These are phyloP conservation scores for Trichoderma harzianum DNA, from an alignment of 2,329 filamentous ascomycete species.

Conservation along the genomic window DNA sequence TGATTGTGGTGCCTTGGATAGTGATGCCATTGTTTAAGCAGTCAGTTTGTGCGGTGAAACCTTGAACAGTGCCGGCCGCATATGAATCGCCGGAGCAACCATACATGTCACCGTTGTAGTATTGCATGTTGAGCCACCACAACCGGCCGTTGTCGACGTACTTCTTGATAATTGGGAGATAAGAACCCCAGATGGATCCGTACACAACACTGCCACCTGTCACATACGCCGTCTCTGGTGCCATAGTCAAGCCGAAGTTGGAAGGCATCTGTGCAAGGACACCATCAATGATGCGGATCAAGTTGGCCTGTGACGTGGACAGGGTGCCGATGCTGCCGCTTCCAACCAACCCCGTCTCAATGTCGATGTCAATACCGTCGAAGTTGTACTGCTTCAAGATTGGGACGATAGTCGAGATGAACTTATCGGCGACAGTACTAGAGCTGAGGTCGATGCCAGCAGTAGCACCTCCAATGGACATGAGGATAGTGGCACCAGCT, in stretches of 20 bases:
- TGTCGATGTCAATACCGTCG: constrained; percentile 37
- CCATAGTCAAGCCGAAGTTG: constrained; percentile 55
- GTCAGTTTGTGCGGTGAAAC: constrained; percentile 36
- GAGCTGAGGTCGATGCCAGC: constrained; percentile 34
- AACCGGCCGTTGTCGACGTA: constrained; percentile 35
- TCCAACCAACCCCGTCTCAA: constrained; percentile 32
- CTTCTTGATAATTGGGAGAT: constrained; percentile 37
- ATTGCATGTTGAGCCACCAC: constrained; percentile 39
- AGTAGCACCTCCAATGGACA: constrained; percentile 36
- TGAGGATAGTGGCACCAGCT: constrained; percentile 32
- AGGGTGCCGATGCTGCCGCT: constrained; percentile 31
- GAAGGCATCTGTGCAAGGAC: constrained; percentile 49
- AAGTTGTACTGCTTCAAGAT: constrained; percentile 37
- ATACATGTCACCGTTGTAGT: constrained; percentile 39
- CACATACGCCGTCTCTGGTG: constrained; percentile 37
- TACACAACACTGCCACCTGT: constrained; percentile 32
- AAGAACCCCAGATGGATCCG: constrained; percentile 36
- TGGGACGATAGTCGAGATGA: constrained; percentile 34
- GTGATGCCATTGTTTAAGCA: constrained; percentile 33
- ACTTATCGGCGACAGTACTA: constrained; percentile 32
- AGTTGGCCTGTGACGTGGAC: constrained; percentile 33
- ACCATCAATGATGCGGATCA: constrained; percentile 37
- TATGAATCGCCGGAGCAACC: constrained; percentile 34
- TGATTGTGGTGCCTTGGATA: constrained; percentile 32
- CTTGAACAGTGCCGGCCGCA: constrained; percentile 30